Percentiles rank a stretch among this genome's conserved stretches.
These are phyloP conservation scores for Eutrema yunnanense DNA, from an alignment of 345 rosid genomes.

Conservation along the genomic window DNA sequence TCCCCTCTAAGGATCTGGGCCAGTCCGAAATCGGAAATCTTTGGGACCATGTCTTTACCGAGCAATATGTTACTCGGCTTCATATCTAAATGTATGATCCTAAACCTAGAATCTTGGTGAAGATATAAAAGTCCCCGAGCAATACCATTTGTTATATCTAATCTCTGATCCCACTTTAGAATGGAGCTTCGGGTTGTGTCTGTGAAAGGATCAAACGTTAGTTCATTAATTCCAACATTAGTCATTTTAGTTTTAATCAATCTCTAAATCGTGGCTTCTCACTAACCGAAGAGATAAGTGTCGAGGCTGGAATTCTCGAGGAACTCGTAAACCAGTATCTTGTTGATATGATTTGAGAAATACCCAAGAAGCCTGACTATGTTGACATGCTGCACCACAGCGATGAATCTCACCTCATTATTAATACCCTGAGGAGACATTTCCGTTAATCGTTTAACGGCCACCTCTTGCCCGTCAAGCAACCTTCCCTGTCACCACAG, in stretches of 20 bases:
- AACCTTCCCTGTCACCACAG: neutral
- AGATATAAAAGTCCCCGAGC: neutral
- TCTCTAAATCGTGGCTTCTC: neutral
- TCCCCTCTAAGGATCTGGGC: neutral
- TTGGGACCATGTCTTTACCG: neutral
- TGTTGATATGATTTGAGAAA: no score
- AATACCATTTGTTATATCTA: no score
- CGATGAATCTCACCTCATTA: neutral
- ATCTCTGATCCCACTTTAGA: neutral
- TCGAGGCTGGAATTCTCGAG: neutral
- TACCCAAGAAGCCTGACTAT: neutral
- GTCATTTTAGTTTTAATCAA: no score
- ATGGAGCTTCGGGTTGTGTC: neutral
- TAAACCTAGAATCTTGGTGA: neutral
- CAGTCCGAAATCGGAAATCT: neutral
- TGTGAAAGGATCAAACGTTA: neutral
- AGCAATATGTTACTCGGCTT: neutral
- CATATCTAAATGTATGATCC: neutral
- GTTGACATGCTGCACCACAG: neutral
- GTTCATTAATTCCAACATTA: no score
- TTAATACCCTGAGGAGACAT: neutral
- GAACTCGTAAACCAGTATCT: neutral
- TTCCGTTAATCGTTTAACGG: neutral
- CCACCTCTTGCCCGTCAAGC: neutral
- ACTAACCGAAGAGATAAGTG: no score